Base-by-base conservation (phyloP, 2,329 filamentous ascomycete species). In the Penicillium sp. region DNA sequence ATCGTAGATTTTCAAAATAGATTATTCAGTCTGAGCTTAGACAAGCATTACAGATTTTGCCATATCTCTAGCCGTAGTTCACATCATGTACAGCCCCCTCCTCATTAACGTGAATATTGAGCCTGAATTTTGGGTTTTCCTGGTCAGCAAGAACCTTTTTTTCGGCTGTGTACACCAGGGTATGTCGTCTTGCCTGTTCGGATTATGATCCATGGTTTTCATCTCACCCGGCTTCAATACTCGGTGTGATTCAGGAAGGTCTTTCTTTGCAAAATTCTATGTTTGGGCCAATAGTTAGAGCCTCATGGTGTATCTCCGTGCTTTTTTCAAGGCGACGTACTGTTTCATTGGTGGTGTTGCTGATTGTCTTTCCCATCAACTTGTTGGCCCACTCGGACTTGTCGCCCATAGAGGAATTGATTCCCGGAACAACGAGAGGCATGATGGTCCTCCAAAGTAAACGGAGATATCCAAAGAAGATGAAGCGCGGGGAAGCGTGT, bases 371-470 rank as follows among this genome's bases (percentile, higher is more conserved):
- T 47, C 77, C 77, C 43, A 75, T 67, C 30, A 79, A 67, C 63
- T 78, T 78, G 42, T 64, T 68, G 47, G 70, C 65, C 77, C 77
- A 79, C 47, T 75, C 70, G 29, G 68, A 65, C 63, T 70, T 70
- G 49, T 71, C 66, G 35, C 65, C 66, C 46, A 65, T 55, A 30
- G 59, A 58, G 41, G 66, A 65, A 63, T 67, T 75, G 61, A 79
- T 66, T 47, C 74, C 71, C 18, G 76, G 76, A 34, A 78, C 70
- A 53, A 79, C 74, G 51, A 79, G 76, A 65, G 77, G 77, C 77
- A 79, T 79, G 38, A 14, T 70, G 55, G 4, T 27, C n/a, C n/a
- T 16, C 32, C 3, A 30, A 38, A 18, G 16, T 35, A 19, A 1
- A 23, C 11, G 19, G 14, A 36, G 18, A 5, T 30, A 7, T 23